Base-by-base conservation (phyloP, 2,329 filamentous ascomycete species). In the Colletotrichum sp. region DNA sequence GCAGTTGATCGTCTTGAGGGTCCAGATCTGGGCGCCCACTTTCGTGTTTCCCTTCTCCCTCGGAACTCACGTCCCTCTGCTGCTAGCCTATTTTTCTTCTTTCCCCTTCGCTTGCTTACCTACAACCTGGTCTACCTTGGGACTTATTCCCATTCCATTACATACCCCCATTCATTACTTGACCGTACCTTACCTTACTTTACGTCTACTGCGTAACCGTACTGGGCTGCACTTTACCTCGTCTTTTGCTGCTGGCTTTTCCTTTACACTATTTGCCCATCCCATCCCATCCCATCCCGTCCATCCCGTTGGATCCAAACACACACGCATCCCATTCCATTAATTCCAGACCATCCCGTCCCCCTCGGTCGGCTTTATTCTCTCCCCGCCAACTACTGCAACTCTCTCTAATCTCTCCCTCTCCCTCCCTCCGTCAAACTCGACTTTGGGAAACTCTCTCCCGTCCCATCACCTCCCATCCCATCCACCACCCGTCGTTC, bases 31-130 rank as follows among this genome's bases (percentile, higher is more conserved):
- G 69, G 61, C 69, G 62, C 62, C 62, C 55, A 55, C 69, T 67
- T 68, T 48, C 55, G 62, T 68, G 26, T 66, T 59, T 69, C 64
- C 56, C 43, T 59, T 61, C 69, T 68, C 64, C 69, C 70, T 75
- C 63, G 28, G 73, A 73, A 69, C 58, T 69, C 58, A 62, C 56
- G 64, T 73, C 64, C 58, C 70, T 62, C 38, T 43, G n/a, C 38
- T 56, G 58, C 58, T 61, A 61, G 68, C 63, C 63, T 63, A 30
- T 69, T 68, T 73, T 69, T 55, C 74, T 74, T 74, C 59, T 36
- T 62, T 65, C 61, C 64, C 30, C 56, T 74, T 70, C 61, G 59
- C 56, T 64, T 62, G 59, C 74, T 76, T 62, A 61, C 74, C 48
- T 74, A 32, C 61, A 43, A 48, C 16, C 68, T 71, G 30, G 68